phyloP scores from a whole-genome alignment of 495 filamentous ascomycete genomes.

The Entonaema liquescens region DNA sequence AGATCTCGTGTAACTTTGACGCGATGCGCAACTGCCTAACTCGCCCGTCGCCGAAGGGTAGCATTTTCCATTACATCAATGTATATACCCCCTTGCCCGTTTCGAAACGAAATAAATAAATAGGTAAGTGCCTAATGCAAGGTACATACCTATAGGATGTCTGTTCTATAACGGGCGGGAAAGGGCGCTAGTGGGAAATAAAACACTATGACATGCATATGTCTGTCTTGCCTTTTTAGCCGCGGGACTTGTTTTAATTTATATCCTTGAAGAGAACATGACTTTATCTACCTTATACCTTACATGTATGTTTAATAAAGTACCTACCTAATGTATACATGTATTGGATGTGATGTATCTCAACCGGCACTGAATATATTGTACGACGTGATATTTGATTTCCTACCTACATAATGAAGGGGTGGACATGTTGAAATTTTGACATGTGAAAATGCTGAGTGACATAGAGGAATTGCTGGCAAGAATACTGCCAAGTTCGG shows the following conservation, averaged over 20 bases:
- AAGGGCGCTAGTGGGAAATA: conserved; percentile 1
- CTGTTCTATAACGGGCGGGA: not conserved
- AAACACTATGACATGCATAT: not conserved
- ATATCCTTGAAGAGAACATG: too few species aligned
- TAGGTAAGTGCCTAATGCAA: conserved; percentile 6
- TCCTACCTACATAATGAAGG: too few species aligned
- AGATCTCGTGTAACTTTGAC: conserved; percentile 30
- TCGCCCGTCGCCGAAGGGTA: conserved; percentile 11
- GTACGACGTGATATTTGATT: too few species aligned
- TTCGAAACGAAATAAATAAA: not conserved
- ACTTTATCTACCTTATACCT: too few species aligned
- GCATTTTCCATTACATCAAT: not conserved
- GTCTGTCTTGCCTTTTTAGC: not conserved
- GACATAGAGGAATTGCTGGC: too few species aligned
- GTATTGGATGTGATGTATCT: too few species aligned
- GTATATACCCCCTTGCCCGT: not conserved
- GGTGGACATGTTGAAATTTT: too few species aligned
- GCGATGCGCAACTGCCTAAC: conserved; percentile 12
- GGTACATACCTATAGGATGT: conserved; percentile 5
- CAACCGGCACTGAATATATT: too few species aligned
- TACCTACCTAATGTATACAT: not conserved
- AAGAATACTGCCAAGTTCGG: too few species aligned
- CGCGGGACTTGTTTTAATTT: not conserved
- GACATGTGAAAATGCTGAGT: not conserved
- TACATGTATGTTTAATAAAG: not conserved